Percentiles rank a stretch among this genome's conserved stretches.
Conservation (phyloP, 1,284 basidiomycete species). For the Hemileccinum hortonii region DNA sequence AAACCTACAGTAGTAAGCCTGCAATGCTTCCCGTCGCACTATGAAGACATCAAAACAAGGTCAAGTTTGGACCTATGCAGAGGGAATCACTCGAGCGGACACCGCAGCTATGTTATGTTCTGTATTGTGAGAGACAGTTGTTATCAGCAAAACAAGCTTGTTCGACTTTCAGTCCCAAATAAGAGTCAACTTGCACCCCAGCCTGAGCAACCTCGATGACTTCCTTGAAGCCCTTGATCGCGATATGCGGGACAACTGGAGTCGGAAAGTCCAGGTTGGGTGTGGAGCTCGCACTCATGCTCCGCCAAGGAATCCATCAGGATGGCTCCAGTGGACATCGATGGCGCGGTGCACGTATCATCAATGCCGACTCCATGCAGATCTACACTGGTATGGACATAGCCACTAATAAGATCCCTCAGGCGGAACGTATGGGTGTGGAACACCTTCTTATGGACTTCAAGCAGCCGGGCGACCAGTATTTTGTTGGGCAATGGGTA, state of each 20-base stretch:
- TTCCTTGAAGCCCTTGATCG: constrained; percentile 58
- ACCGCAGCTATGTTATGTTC: no score
- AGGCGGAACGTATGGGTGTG: constrained; percentile 75
- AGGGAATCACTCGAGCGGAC: no score
- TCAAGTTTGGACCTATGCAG: no score
- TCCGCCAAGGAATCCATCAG: constrained; percentile 34
- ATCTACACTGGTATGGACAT: constrained; percentile 92
- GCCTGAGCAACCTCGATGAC: constrained; percentile 17
- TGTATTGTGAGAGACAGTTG: no score
- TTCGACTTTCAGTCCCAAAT: neutral
- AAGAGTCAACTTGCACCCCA: neutral
- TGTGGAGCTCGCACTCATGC: constrained; percentile 77
- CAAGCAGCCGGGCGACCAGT: constrained; percentile 82
- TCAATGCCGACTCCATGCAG: constrained; percentile 99
- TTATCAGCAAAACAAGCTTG: no score
- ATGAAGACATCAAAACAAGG: no score
- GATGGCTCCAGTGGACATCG: constrained; percentile 28
- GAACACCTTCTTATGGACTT: constrained; percentile 90
- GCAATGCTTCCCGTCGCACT: no score
- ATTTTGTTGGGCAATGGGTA: constrained; percentile 86
- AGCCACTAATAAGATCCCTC: constrained; percentile 92
- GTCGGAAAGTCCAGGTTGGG: constrained; percentile 96
- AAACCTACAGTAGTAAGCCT: no score
- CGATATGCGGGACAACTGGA: constrained; percentile 93
- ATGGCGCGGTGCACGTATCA: constrained; percentile 70